Evolutionary conservation across 1,284 basidiomycete genomes (phyloP), one percentile per base, ranked within the genome.

Genomic region (Rhizopogon parksii): DNA sequence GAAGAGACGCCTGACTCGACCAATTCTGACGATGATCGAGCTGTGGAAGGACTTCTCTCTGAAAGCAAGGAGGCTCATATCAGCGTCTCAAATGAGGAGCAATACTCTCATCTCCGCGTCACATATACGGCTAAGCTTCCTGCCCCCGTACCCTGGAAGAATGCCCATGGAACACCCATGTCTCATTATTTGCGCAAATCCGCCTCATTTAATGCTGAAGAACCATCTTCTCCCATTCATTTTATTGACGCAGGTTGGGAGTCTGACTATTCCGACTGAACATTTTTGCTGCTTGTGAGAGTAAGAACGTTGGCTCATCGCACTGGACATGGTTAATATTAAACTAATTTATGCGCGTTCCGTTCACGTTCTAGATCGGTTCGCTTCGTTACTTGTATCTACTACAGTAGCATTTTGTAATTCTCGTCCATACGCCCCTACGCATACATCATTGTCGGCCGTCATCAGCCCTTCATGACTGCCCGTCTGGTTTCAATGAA

Each of bases 401-500:
- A 43, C 40, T 43, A 45, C 42, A 8, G 30, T 45, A 45, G 42
- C 42, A 45, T 45, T 45, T 45, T 45, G 42, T 45, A 45, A 45
- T 43, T 43, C 42, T 43, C 42, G 42, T 32, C 42, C 30, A 43
- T 45, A 43, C 30, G 7, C 27, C 6, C 19, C 25, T 15, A 32
- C 30, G 30, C 24, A 32, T 32, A 43, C 27, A n/a, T 19, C 40
- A 45, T 43, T 43, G 17, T 34, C 30, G 32, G 12, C 12, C 14
- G 7, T 30, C 42, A 43, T 17, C 17, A 45, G 42, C 47, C 60
- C 54, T 56, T 61, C 72, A 76, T 64, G 83, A 80, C 61, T 80
- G 78, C 38, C 87, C 88, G 47, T 90, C 87, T 6, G 88, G 78
- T 66, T 90, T 90, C 62, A 90, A 70, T 48, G 91, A 94, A 69